A percentile compares a stretch with the other conserved stretches of the same genome.
Evolutionary conservation across 805 yeast species (phyloP).

Genomic region (Pichia ethanolica): DNA sequence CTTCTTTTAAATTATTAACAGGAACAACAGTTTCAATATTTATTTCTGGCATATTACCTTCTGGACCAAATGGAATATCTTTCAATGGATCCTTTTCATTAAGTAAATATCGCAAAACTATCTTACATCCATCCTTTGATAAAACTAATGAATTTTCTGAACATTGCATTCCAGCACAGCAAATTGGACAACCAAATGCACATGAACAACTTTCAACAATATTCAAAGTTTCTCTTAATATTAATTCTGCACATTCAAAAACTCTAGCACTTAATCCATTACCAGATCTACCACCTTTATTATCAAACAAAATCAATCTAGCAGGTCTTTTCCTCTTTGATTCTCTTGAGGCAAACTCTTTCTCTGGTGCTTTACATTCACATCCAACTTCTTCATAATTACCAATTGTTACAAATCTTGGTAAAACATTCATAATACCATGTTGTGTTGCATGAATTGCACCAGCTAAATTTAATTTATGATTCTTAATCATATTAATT

Average conservation of each 20-base stretch:
- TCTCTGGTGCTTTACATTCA: slow-evolving; percentile 96
- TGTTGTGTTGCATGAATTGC: slow-evolving; percentile 98
- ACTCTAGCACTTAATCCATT: slow-evolving; percentile 76
- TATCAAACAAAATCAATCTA: slow-evolving; percentile 74
- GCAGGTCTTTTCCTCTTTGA: slow-evolving; percentile 77
- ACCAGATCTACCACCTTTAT: slow-evolving; percentile 73
- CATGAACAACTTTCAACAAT: slow-evolving; percentile 62
- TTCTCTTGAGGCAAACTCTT: slow-evolving; percentile 78
- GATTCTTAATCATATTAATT: slow-evolving; percentile 47
- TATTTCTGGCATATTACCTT: slow-evolving; percentile 62
- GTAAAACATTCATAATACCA: slow-evolving; percentile 72
- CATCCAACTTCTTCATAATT: slow-evolving; percentile 68
- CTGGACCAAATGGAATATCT: slow-evolving; percentile 63
- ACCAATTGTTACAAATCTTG: slow-evolving; percentile 64
- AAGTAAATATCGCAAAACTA: slow-evolving; percentile 56
- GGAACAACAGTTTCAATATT: slow-evolving; percentile 62
- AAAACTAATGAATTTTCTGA: slow-evolving; percentile 74
- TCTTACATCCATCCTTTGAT: slow-evolving; percentile 77
- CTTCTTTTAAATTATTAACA: slow-evolving; percentile 31
- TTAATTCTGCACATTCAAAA: slow-evolving; percentile 65
- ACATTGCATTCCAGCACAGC: slow-evolving; percentile 80
- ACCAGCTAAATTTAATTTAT: slow-evolving; percentile 67
- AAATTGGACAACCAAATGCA: slow-evolving; percentile 66
- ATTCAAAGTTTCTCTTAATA: slow-evolving; percentile 52
- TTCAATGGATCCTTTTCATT: slow-evolving; percentile 45